Base-by-base conservation (phyloP, 73 alveolate genomes). In the Stentor roeselii region DNA sequence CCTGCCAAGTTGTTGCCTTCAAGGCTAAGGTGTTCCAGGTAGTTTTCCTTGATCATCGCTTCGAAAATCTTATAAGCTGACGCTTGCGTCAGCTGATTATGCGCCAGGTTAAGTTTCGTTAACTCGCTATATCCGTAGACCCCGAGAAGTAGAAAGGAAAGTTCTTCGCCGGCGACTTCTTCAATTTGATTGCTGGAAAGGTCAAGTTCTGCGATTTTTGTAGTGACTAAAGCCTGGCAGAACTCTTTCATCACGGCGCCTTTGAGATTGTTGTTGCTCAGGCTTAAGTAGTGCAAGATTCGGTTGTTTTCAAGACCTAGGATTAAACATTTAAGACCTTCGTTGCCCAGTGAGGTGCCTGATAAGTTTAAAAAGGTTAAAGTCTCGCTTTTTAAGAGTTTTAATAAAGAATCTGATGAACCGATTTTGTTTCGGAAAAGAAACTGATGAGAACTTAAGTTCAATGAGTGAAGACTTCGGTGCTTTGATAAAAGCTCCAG, bases 351-450 rank as follows among this genome's bases (percentile, higher is more conserved):
- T 11, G 6, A 11, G 6, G 67, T 50, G 30, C 67, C 67, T 11
- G 67, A 50, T 11, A 50, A 50, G 21, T 50, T 50, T 21, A 50
- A 6, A 50, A 50, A 50, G 21, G 67, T 50, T 34, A 78, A 60
- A 82, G 83, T 85, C 83, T 60, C 86, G 15, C 61, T 60, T 42
- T 21, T 50, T 21, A 50, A 11, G 21, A 50, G 6, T 21, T 21
- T 21, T 11, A 50, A 11, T 50, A 50, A 50, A 50, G 67, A 50
- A 11, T 50, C 67, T 11, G 30, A 11, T 11, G 67, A 21, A 6
- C 67, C 67, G 21, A 50, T 6, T 50, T 50, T 50, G 67, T 50
- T 50, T 50, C 67, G 6, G 21, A 11, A 50, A 11, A 50, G 21
- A 50, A 50, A 50, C 67, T 50, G 67, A 50, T 50, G 67, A 11